Evolutionary conservation across 2,329 filamentous ascomycete species (phyloP), one percentile per base, ranked within the genome.

Genomic region (Dryadomyces quercivorus): DNA sequence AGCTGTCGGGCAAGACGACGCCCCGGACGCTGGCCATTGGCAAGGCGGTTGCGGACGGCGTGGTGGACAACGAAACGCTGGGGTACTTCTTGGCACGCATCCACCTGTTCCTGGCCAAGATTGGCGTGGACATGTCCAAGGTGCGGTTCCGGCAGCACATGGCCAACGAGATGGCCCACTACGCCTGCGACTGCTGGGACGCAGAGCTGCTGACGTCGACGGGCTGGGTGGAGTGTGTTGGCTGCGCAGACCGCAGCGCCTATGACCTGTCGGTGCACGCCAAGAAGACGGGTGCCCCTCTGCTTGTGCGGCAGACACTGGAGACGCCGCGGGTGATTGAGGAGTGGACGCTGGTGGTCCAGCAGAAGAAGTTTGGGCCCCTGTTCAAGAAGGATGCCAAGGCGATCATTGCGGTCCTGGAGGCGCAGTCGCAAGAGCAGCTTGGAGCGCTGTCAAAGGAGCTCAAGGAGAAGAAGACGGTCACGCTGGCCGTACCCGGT

Each of bases 221-320:
- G 64, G 93, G 93, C 67, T 98, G 93, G 93, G 88, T 97, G 59
- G 93, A 98, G 75, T 97, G 92, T 69, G 92, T 97, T 64, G 93
- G 93, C 59, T 97, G 93, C 69, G 93, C 93, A 58, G 60, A 68
- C 68, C 83, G 93, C 64, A 95, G 88, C 67, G 93, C 93, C 20
- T 98, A 95, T 69, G 93, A 98, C 70, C 70, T 97, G 67, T 86
- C 82, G 40, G 91, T 96, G 10, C 93, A 97, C 71, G 84, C 86
- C 66, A 92, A 95, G 73, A 91, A 89, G 75, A 97, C 93, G 36
- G 90, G 89, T 56, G 84, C 86, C 15, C 84, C 90, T 45, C 78
- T 98, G 21, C 76, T 93, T 50, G 93, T 97, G 44, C 84, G 91
- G 57, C 84, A 96, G 74, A 82, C 81, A 54, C 79, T 90, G 54